These are phyloP conservation scores for Puccinia triticina DNA, from an alignment of 1,284 basidiomycete species.

Conservation along the genomic window DNA sequence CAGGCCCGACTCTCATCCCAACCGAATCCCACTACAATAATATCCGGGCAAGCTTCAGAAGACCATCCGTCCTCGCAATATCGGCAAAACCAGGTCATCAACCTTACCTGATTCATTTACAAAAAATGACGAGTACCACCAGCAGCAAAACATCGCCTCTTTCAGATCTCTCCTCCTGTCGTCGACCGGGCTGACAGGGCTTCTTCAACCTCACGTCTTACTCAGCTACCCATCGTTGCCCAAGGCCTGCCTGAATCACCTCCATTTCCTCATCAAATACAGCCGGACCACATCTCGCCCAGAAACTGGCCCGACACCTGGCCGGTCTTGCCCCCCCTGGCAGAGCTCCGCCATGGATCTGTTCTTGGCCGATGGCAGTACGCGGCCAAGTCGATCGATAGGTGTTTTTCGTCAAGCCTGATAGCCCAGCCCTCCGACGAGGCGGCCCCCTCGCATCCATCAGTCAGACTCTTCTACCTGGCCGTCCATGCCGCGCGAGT, in stretches of 20 bases:
- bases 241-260: not conserved
- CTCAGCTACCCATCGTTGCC: not conserved
- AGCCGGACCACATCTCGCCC: not conserved
- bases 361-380: not conserved
- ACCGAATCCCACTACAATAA: too few relatives aligned
- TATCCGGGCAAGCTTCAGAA: too few relatives aligned
- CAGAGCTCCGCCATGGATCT: not conserved
- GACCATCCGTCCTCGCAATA: too few relatives aligned
- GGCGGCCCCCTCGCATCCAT: not conserved
- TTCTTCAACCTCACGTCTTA: too few relatives aligned
- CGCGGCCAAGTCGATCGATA: not conserved
- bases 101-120: too few relatives aligned
- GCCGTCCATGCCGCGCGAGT: not conserved
- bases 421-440: not conserved
- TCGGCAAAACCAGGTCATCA: too few relatives aligned
- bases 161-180: not conserved
- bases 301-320: not conserved
- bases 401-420: slow-evolving; percentile 6
- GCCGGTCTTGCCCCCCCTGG: not conserved
- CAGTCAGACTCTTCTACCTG: not conserved
- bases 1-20: too few relatives aligned
- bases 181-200: not conserved
- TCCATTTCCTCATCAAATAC: not conserved
- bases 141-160: too few relatives aligned
- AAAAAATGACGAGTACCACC: not conserved